Evolutionary conservation across 768 basidiomycete species (phyloP).

Genomic region (Chalciporus pseudorubinellus): DNA sequence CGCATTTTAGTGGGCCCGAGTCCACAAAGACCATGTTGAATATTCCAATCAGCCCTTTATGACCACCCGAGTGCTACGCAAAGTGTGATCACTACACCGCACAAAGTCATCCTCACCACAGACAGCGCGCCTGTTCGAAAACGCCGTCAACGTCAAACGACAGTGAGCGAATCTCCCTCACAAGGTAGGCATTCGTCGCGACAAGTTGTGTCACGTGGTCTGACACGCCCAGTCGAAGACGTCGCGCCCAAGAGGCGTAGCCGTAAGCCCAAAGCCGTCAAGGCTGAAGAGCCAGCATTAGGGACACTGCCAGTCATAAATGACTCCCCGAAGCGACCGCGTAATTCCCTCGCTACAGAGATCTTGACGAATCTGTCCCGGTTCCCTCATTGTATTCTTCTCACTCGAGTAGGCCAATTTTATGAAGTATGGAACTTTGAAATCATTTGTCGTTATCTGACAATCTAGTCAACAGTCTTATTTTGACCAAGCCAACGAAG

Average conservation of each 20-base stretch:
- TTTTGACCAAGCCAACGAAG: slow-evolving; percentile 83
- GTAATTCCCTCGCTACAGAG: slow-evolving; percentile 60
- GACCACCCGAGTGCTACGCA: too few species aligned
- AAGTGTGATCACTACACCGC: too few species aligned
- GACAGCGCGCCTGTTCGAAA: neutral
- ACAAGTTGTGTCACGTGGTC: neutral
- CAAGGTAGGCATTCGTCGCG: slow-evolving; percentile 5
- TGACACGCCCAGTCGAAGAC: neutral
- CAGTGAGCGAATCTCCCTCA: neutral
- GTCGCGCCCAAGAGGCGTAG: slow-evolving; percentile 12
- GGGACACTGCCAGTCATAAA: neutral
- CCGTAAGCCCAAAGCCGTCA: slow-evolving; percentile 14
- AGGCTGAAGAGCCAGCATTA: neutral
- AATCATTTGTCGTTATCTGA: slow-evolving; percentile 1
- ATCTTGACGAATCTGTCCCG: slow-evolving; percentile 67
- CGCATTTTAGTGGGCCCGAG: neutral
- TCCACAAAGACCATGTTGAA: neutral
- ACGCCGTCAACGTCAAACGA: neutral
- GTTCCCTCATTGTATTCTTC: slow-evolving; percentile 85
- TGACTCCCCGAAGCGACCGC: slow-evolving; percentile 26
- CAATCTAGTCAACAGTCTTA: slow-evolving; percentile 63
- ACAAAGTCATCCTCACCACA: neutral
- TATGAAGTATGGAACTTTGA: slow-evolving; percentile 66
- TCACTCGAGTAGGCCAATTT: slow-evolving; percentile 93
- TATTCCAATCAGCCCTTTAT: neutral